phyloP scores from a whole-genome alignment of 345 rosid species.

The Salix purpurea region DNA sequence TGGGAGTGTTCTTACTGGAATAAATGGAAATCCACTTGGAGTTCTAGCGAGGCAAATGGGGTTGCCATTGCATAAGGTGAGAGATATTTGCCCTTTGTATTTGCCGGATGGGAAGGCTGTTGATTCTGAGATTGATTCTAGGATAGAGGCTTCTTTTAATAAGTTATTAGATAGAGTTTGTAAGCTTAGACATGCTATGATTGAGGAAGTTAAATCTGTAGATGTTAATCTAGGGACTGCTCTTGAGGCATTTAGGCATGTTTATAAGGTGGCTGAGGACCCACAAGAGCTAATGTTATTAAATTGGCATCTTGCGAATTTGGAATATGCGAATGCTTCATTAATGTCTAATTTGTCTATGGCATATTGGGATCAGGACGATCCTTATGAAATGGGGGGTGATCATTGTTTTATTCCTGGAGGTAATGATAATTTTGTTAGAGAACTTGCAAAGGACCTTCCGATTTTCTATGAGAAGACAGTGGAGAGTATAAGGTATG shows the following conservation, averaged over 20 bases:
- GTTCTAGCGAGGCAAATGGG: constrained; percentile 86
- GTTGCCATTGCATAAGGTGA: constrained; percentile 91
- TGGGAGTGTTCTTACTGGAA: constrained; percentile 93
- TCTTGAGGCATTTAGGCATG: constrained; percentile 73
- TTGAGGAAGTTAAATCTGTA: constrained; percentile 81
- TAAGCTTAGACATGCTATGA: constrained; percentile 93
- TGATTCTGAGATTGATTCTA: constrained; percentile 71
- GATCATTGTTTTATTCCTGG: constrained; percentile 98
- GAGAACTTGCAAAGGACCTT: constrained; percentile 81
- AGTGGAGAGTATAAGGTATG: constrained; percentile 75
- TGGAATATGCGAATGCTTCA: constrained; percentile 92
- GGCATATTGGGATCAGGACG: constrained; percentile 99
- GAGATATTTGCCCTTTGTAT: constrained; percentile 91
- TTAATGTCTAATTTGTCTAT: constrained; percentile 79
- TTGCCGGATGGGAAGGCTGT: constrained; percentile 73
- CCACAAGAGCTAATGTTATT: constrained; percentile 76
- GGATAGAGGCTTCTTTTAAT: constrained; percentile 76
- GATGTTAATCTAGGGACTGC: constrained; percentile 86
- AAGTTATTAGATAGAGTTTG: constrained; percentile 86
- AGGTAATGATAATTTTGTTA: constrained; percentile 79
- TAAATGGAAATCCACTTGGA: constrained; percentile 89
- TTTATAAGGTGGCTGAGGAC: constrained; percentile 75
- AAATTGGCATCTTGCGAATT: constrained; percentile 92
- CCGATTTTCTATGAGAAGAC: constrained; percentile 69
- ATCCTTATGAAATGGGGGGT: constrained; percentile 97